phyloP scores from a whole-genome alignment of 768 basidiomycete species.

The Cystobasidium tubakii region DNA sequence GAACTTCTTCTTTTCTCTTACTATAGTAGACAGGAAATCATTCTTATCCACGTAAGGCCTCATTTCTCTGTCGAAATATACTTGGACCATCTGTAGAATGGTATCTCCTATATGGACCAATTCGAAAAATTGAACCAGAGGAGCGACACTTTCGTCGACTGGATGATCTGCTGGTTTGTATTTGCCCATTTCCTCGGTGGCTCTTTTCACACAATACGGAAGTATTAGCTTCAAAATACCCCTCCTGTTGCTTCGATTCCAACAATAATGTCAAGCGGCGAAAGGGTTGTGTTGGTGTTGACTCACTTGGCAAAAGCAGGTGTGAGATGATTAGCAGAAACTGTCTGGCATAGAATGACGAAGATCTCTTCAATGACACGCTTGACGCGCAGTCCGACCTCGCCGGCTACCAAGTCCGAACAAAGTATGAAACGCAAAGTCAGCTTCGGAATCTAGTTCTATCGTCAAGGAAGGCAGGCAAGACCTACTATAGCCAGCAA shows the following conservation, averaged over 20 bases:
- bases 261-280: not conserved
- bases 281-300: not conserved
- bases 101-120: constrained; percentile 94
- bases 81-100: constrained; percentile 94
- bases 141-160: constrained; percentile 62
- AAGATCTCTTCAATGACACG: constrained; percentile 94
- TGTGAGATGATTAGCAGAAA: constrained; percentile 70
- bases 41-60: constrained; percentile 83
- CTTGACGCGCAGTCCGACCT: constrained; percentile 69
- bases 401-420: not conserved
- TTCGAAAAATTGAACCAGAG: constrained; percentile 93
- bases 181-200: constrained; percentile 78
- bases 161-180: constrained; percentile 84
- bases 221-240: too few species aligned
- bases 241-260: too few species aligned
- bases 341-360: constrained; percentile 68
- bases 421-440: not conserved
- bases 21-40: constrained; percentile 85
- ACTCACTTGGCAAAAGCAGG: constrained; percentile 71
- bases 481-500: constrained; percentile 74
- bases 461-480: constrained; percentile 45
- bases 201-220: constrained; percentile 55
- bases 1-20: constrained; percentile 93
- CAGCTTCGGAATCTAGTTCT: not conserved
- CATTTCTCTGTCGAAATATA: constrained; percentile 95